Conservation (phyloP, 768 basidiomycete genomes). For the Termitomyces sp. region DNA sequence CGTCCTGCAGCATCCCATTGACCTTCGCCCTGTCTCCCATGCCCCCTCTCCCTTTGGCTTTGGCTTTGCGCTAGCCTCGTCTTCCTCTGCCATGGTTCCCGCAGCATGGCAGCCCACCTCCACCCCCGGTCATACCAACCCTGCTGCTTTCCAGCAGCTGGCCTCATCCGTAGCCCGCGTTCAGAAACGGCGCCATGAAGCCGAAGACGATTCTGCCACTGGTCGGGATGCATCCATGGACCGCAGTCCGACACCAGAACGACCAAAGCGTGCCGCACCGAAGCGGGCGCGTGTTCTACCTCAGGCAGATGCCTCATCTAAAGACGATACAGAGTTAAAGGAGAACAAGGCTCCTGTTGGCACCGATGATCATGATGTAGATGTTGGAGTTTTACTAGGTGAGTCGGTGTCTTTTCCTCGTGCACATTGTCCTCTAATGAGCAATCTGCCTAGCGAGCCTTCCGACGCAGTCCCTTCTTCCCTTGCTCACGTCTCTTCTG, state of each 20-base stretch:
- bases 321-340: conserved; percentile 41
- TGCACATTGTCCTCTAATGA: conserved; percentile 3
- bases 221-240: conserved; percentile 74
- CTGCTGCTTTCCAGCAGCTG: conserved; percentile 51
- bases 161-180: conserved; percentile 45
- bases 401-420: conserved; percentile 20
- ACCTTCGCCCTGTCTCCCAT: conserved; percentile 48
- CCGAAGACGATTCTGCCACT: conserved; percentile 53
- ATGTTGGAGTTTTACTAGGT: conserved; percentile 81
- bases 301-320: conserved; percentile 25
- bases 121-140: conserved; percentile 45
- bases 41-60: conserved; percentile 67
- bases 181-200: conserved; percentile 64
- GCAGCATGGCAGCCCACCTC: conserved; percentile 44
- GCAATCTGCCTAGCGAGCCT: conserved; percentile 58
- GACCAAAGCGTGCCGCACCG: conserved; percentile 62
- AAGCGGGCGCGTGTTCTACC: conserved; percentile 58
- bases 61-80: conserved; percentile 59
- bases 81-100: conserved; percentile 36
- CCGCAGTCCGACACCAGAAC: conserved; percentile 80
- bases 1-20: conserved; percentile 62
- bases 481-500: conserved; percentile 67
- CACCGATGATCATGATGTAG: conserved; percentile 57
- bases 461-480: conserved; percentile 72
- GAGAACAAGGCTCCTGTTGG: conserved; percentile 40